Conservation (phyloP, 306 rosid genomes). For the Cicer cuneatum region DNA sequence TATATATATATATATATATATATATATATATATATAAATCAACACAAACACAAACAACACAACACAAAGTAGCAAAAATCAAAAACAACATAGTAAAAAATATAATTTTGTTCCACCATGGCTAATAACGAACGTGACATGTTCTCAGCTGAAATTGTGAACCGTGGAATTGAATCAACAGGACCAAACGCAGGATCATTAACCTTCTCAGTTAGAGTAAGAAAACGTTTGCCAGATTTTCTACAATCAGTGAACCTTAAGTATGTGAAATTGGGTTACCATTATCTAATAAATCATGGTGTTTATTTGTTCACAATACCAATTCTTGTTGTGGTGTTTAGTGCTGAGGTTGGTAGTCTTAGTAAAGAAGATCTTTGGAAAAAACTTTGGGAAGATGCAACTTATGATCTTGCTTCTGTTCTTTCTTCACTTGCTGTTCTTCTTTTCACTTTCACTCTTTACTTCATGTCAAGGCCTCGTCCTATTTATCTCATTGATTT, state of each 20-base stretch:
- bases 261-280: constrained; percentile 92
- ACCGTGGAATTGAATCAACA: constrained; percentile 78
- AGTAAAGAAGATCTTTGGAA: constrained; percentile 83
- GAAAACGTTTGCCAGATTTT: constrained; percentile 85
- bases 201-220: constrained; percentile 85
- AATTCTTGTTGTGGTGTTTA: constrained; percentile 71
- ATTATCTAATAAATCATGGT: constrained; percentile 86
- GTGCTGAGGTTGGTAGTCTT: constrained; percentile 90
- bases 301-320: constrained; percentile 86
- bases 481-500: constrained; percentile 87
- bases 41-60: not conserved
- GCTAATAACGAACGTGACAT: constrained; percentile 71
- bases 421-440: constrained; percentile 76
- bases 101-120: constrained; percentile 44
- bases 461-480: constrained; percentile 90
- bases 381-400: constrained; percentile 86
- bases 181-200: constrained; percentile 96
- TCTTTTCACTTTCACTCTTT: constrained; percentile 84
- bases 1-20: not conserved
- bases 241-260: constrained; percentile 92
- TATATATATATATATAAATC: constrained; percentile 1
- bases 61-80: not conserved
- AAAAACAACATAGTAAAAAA: not conserved
- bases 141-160: constrained; percentile 86
- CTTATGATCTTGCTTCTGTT: constrained; percentile 82